Conservation (phyloP, 208 protist genomes). For the Leishmania martiniquensis region DNA sequence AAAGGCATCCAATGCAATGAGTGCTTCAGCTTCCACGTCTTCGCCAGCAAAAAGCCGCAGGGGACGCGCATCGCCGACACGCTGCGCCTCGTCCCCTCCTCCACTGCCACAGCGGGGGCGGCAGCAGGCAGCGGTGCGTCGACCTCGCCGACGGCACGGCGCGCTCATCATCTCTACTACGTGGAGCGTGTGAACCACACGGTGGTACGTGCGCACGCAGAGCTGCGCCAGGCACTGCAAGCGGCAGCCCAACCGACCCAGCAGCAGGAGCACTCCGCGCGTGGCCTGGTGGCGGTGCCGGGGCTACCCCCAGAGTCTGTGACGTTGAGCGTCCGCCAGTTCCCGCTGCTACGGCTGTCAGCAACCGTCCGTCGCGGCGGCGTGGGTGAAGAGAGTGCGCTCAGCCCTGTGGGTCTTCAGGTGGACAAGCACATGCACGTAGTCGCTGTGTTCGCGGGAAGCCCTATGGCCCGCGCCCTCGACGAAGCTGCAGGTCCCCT, state of each 20-base stretch:
- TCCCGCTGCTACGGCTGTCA: conserved; percentile 52
- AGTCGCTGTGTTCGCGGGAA: conserved; percentile 34
- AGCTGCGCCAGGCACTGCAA: conserved; percentile 31
- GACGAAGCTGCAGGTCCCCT: conserved; percentile 36
- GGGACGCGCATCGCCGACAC: conserved; percentile 68
- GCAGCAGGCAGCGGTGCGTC: neutral
- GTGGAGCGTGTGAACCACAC: conserved; percentile 61
- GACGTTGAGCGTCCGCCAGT: conserved; percentile 66
- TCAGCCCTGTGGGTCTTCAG: conserved; percentile 61
- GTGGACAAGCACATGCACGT: conserved; percentile 64
- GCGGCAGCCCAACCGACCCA: conserved; percentile 20
- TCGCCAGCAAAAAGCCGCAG: conserved; percentile 58
- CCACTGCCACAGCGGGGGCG: neutral
- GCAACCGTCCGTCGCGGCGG: conserved; percentile 42
- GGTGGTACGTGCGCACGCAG: conserved; percentile 32
- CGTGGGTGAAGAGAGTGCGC: conserved; percentile 25
- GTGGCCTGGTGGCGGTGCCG: neutral
- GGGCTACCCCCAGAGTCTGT: conserved; percentile 46
- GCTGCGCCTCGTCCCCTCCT: conserved; percentile 23
- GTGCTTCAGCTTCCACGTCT: conserved; percentile 76
- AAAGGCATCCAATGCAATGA: conserved; percentile 57
- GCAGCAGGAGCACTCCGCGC: neutral
- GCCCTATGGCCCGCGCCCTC: conserved; percentile 56
- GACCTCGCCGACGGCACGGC: conserved; percentile 13
- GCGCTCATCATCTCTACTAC: conserved; percentile 41